Conservation (phyloP, 768 basidiomycete species). For the Trametes meyenii region DNA sequence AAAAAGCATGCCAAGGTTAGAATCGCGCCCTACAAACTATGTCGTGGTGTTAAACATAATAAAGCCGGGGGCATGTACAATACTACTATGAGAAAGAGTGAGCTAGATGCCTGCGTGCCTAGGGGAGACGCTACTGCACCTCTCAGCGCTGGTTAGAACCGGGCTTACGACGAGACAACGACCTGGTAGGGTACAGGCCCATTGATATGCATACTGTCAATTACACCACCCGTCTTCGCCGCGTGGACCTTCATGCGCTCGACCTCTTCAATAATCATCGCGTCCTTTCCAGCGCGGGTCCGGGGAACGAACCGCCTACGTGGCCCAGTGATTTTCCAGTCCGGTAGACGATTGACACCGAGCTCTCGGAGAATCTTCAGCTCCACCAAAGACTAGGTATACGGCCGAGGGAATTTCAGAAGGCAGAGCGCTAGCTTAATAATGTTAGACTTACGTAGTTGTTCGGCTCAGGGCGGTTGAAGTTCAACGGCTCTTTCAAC, state of each 20-base stretch:
- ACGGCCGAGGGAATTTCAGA: no score
- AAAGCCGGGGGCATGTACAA: no score
- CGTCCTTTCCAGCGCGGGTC: slow-evolving; percentile 32
- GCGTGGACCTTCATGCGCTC: slow-evolving; percentile 32
- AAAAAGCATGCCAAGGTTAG: no score
- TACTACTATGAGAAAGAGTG: no score
- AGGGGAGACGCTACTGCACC: not conserved
- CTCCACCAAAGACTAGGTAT: slow-evolving; percentile 36
- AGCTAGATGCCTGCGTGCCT: no score
- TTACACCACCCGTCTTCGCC: slow-evolving; percentile 25
- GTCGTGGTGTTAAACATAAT: no score
- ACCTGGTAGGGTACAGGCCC: slow-evolving; percentile 31
- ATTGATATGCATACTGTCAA: slow-evolving; percentile 34
- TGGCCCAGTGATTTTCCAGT: slow-evolving; percentile 28
- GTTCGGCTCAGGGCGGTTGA: slow-evolving; percentile 32
- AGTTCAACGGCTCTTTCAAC: slow-evolving; percentile 38
- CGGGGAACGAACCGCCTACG: slow-evolving; percentile 29
- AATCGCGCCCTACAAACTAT: no score
- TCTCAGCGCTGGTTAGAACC: not conserved
- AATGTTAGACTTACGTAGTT: slow-evolving; percentile 29
- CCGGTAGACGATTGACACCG: slow-evolving; percentile 28
- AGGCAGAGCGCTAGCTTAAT: no score
- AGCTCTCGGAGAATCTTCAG: slow-evolving; percentile 38
- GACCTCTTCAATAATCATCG: slow-evolving; percentile 29
- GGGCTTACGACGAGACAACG: slow-evolving; percentile 11